A percentile compares a stretch with the other conserved stretches of the same genome.
Evolutionary conservation across 805 yeast genomes (phyloP).

Genomic region (Myxozyma neotropica): DNA sequence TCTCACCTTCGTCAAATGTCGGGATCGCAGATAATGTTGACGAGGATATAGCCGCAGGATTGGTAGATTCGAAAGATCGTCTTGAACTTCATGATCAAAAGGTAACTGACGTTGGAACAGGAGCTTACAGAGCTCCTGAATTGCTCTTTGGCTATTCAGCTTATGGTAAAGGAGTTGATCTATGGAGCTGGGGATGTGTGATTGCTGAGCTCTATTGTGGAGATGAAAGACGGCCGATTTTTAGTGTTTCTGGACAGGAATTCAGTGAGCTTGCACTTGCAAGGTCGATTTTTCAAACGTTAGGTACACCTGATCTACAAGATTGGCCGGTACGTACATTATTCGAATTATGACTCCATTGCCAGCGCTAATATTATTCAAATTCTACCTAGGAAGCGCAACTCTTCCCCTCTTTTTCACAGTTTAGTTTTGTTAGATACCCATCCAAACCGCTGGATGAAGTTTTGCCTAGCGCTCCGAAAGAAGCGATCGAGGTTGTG

Average conservation of each 20-base stretch:
- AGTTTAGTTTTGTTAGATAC: conserved; percentile 7
- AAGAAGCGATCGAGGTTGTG: conserved; percentile 13
- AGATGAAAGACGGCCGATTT: conserved; percentile 44
- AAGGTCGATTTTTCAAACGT: conserved; percentile 53
- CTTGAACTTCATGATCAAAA: conserved; percentile 40
- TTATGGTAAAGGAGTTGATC: conserved; percentile 61
- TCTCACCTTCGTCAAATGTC: conserved; percentile 33
- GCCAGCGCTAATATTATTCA: background rate
- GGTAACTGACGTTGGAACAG: conserved; percentile 60
- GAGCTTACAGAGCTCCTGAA: conserved; percentile 74
- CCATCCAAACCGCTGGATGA: conserved; percentile 10
- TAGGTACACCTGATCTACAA: conserved; percentile 64
- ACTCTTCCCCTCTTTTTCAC: conserved; percentile 15
- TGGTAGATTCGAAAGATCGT: conserved; percentile 30
- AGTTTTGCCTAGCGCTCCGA: conserved; percentile 19
- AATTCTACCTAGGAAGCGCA: conserved; percentile 21
- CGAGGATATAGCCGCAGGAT: background rate
- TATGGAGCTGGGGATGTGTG: conserved; percentile 73
- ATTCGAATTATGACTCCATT: too few relatives aligned
- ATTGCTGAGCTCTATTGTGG: conserved; percentile 50
- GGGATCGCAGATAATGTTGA: background rate
- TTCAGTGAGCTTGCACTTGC: conserved; percentile 62
- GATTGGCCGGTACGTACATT: conserved; percentile 47
- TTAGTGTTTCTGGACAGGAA: conserved; percentile 45
- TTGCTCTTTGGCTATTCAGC: conserved; percentile 59